Evolutionary conservation across 1,284 basidiomycete species (phyloP), one percentile per base, ranked within the genome.

Genomic region (Tremellales sp.): DNA sequence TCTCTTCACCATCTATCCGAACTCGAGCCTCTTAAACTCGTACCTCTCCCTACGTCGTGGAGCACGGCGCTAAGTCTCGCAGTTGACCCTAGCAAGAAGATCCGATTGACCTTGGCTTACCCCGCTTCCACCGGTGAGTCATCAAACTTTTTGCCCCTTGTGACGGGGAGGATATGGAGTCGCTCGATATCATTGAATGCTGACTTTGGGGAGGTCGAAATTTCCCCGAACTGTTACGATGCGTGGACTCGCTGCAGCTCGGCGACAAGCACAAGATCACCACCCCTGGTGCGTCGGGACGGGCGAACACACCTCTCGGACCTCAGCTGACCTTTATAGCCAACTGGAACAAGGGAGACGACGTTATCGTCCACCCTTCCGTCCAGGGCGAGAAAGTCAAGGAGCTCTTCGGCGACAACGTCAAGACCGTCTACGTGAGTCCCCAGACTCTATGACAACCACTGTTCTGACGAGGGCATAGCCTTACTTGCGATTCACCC

Each of bases 321-420:
- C n/a, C n/a, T n/a, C n/a, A n/a, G n/a, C n/a, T n/a, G n/a, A n/a
- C n/a, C n/a, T n/a, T n/a, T n/a, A n/a, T n/a, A n/a, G 58, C 58
- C 23, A 60, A 97, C 82, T 97, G 94, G 94, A 82, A 86, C 57
- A 84, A 85, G 70, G 92, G 91, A 41, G 85, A 93, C 15, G 85
- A 91, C 68, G 93, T 97, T 51, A 97, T 99, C 65, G 85, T 99
- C 37, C 92, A 97, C 75, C 87, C 89, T n/a, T 75, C 80, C 7
- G 90, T 97, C 44, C 65, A 75, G 57, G 86, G 86, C 65, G 89
- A 93, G 39, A 86, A 97, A 75, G 93, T 91, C 26, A 86, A 90
- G 76, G 84, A 75, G 56, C 72, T 77, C 37, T 80, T 79, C 67
- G 76, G 77, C 17, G 76, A 75, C 49, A 67, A 75, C 56, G 75